Evolutionary conservation across 805 yeast genomes (phyloP).

Genomic region (Saturnispora bothae): DNA sequence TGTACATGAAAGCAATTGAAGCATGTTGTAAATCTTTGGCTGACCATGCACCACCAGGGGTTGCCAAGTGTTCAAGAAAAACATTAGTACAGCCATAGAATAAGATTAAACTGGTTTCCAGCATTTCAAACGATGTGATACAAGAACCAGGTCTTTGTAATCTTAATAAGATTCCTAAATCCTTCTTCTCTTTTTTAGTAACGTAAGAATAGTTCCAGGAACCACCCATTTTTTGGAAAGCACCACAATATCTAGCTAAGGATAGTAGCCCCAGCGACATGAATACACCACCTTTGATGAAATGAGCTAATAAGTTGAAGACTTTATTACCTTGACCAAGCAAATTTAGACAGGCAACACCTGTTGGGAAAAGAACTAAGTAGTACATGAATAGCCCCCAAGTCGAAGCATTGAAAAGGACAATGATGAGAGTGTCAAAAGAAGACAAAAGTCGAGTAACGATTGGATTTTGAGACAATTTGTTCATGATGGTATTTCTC

Average conservation of each 20-base stretch:
- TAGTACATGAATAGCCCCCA: slow-evolving; percentile 56
- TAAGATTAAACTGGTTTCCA: slow-evolving; percentile 71
- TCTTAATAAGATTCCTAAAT: slow-evolving; percentile 25
- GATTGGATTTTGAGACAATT: slow-evolving; percentile 20
- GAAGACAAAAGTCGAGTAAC: not conserved
- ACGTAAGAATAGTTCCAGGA: slow-evolving; percentile 64
- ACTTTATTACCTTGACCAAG: slow-evolving; percentile 60
- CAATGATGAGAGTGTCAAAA: slow-evolving; percentile 24
- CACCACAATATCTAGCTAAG: slow-evolving; percentile 83
- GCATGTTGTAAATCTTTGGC: slow-evolving; percentile 86
- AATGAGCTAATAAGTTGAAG: slow-evolving; percentile 84
- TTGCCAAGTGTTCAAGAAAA: slow-evolving; percentile 80
- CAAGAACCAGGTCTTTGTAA: slow-evolving; percentile 32
- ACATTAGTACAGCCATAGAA: slow-evolving; percentile 86
- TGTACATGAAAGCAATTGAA: slow-evolving; percentile 81
- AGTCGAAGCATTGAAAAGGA: slow-evolving; percentile 43
- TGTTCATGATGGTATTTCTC: slow-evolving; percentile 9
- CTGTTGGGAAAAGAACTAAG: slow-evolving; percentile 43
- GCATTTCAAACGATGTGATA: slow-evolving; percentile 66
- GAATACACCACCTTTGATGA: slow-evolving; percentile 92
- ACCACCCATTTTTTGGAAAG: slow-evolving; percentile 65
- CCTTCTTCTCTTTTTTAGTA: not conserved
- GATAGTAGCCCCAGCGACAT: slow-evolving; percentile 64
- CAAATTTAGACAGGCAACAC: slow-evolving; percentile 54
- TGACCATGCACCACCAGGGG: slow-evolving; percentile 72